A percentile compares a stretch with the other conserved stretches of the same genome.
Evolutionary conservation across 108 stramenopile genomes (phyloP).

Genomic region (Skeletonema menzelii): DNA sequence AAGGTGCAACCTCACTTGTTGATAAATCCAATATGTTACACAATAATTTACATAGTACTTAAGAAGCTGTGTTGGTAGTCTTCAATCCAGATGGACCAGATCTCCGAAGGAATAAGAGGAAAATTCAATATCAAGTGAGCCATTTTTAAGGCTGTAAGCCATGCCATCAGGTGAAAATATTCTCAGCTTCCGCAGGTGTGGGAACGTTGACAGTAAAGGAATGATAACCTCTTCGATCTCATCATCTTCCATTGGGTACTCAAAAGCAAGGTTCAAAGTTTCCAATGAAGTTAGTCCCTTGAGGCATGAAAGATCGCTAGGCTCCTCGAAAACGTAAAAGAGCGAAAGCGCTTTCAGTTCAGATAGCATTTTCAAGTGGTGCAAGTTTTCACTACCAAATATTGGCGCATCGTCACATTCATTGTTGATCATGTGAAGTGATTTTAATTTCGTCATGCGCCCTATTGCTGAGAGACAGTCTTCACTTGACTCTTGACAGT

Average conservation of each 20-base stretch:
- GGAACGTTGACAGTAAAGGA: conserved; percentile 15
- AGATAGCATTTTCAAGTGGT: conserved; percentile 26
- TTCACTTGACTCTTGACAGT: conserved; percentile 38
- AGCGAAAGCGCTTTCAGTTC: conserved; percentile 24
- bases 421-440: conserved; percentile 38
- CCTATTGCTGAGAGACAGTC: conserved; percentile 39
- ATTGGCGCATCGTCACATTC: conserved; percentile 21
- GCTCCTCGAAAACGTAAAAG: conserved; percentile 30
- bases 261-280: conserved; percentile 4
- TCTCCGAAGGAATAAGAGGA: conserved; percentile 25
- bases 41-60: too few species aligned
- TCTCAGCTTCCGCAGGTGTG: conserved; percentile 18
- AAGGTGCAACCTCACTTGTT: too few species aligned
- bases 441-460: conserved; percentile 24
- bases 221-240: conserved; percentile 17
- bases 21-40: too few species aligned
- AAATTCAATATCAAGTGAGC: conserved; percentile 35
- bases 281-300: neutral
- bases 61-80: too few species aligned
- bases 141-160: conserved; percentile 16
- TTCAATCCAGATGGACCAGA: conserved; percentile 25
- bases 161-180: conserved; percentile 35
- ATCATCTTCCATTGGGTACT: conserved; percentile 8
- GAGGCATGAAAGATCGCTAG: neutral
- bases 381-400: conserved; percentile 22